Base-by-base conservation (phyloP, 75 land plant genomes). In the Sequoia sempervirens region DNA sequence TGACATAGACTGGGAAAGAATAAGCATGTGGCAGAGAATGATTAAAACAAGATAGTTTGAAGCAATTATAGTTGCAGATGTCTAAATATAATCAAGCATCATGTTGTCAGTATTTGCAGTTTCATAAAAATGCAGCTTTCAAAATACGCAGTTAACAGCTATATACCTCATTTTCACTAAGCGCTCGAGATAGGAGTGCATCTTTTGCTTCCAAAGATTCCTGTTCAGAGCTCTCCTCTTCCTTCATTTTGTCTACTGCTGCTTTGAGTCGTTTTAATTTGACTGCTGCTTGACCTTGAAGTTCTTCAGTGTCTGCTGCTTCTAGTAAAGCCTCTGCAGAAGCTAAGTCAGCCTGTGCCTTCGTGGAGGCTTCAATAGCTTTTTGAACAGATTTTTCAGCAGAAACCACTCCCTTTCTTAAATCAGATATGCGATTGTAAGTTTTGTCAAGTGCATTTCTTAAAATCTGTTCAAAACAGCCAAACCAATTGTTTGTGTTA, bases 361-460 rank as follows among this genome's bases (percentile, higher is more conserved):
- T 91, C 9, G 84, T 82, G 75, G 88, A 75, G 76, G 92, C 86
- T 83, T 86, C 88, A 83, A 85, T 90, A 46, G 95, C 94, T 45
- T 73, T 78, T 68, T 82, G 61, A 75, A 95, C 69, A 85, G 79
- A 46, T 34, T 87, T 92, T 84, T 91, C 84, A 52, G 91, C 91
- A 47, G 90, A 85, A 38, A 73, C 64, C 20, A 96, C 88, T 81
- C 93, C 98, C 85, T 90, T 94, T 79, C 96, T 87, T 36, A 97
- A 84, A 83, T 97, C 99, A 64, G 84, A 89, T 12, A 95, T 92
- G 28, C 99, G 96, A 79, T 97, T 97, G 52, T 83, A 89, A 45
- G 99, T 95, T 82, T 97, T 97, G 74, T 86, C 90, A 26, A 97
- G 83, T 40, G 96, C 99, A 91, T 97, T 97, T 70, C 92, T 86